These are phyloP conservation scores for Gymnopilus dilepis DNA, from an alignment of 768 basidiomycete species.

Conservation along the genomic window DNA sequence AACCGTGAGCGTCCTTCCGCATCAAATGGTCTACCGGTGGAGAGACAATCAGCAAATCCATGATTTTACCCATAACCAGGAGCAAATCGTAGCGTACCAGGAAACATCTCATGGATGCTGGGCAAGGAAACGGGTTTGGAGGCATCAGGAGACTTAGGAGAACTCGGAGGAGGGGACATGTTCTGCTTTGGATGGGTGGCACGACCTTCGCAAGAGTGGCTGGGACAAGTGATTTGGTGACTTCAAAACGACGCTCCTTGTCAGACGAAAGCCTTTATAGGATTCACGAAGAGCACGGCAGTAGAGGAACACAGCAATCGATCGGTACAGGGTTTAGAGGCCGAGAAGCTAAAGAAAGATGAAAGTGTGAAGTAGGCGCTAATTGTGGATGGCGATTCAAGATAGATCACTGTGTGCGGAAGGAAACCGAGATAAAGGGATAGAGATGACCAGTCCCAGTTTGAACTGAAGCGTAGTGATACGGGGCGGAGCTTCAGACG, in stretches of 20 bases:
- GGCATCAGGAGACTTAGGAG: background rate
- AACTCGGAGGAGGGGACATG: background rate
- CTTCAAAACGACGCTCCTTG: background rate
- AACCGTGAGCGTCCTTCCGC: background rate
- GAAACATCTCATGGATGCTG: slow-evolving; percentile 61
- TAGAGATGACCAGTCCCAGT: background rate
- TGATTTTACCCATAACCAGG: background rate
- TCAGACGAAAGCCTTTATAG: background rate
- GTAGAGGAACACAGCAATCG: background rate
- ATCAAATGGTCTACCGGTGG: slow-evolving; percentile 15
- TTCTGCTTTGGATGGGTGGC: background rate
- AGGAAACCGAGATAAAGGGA: background rate
- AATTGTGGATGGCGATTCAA: background rate
- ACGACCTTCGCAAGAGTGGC: background rate
- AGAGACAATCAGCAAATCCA: background rate
- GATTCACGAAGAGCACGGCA: background rate
- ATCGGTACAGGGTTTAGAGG: slow-evolving; percentile 2
- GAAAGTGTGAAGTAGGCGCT: slow-evolving; percentile 3
- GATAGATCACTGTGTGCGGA: background rate
- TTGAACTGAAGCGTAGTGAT: background rate
- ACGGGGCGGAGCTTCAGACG: slow-evolving; percentile 12
- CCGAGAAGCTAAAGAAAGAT: slow-evolving; percentile 6
- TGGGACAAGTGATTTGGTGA: background rate
- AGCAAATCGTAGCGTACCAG: slow-evolving; percentile 39
- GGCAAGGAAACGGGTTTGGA: slow-evolving; percentile 39